Conservation (phyloP, 1,139 yeast species). For the Taphrina flavorubra region DNA sequence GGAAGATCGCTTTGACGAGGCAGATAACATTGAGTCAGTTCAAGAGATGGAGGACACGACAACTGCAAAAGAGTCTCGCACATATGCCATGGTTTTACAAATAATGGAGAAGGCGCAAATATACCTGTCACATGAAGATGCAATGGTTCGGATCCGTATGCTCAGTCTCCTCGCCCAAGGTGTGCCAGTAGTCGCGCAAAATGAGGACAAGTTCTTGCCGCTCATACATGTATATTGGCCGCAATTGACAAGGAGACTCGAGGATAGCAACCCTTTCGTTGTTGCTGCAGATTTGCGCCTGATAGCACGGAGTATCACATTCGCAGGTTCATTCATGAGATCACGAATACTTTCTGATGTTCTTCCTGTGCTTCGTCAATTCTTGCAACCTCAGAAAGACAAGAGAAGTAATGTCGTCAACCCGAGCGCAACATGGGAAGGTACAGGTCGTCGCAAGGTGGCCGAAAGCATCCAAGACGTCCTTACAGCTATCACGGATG, state of each 20-base stretch:
- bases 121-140: slow-evolving; percentile 71
- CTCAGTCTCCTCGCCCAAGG: slow-evolving; percentile 59
- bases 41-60: slow-evolving; percentile 50
- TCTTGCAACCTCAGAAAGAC: slow-evolving; percentile 17
- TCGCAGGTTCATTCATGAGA: slow-evolving; percentile 60
- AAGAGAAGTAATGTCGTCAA: slow-evolving; percentile 14
- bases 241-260: slow-evolving; percentile 50
- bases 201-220: slow-evolving; percentile 66
- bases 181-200: slow-evolving; percentile 69
- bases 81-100: slow-evolving; percentile 66
- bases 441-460: slow-evolving; percentile 33
- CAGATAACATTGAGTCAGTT: slow-evolving; percentile 39
- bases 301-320: slow-evolving; percentile 53
- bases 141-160: slow-evolving; percentile 62
- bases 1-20: slow-evolving; percentile 50
- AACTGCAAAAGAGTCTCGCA: slow-evolving; percentile 70
- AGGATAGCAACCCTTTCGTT: slow-evolving; percentile 51
- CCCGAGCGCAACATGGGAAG: slow-evolving; percentile 20
- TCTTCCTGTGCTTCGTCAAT: slow-evolving; percentile 21
- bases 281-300: slow-evolving; percentile 55
- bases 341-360: slow-evolving; percentile 43
- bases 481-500: slow-evolving; percentile 14
- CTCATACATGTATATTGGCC: slow-evolving; percentile 76
- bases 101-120: slow-evolving; percentile 73
- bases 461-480: slow-evolving; percentile 23